Evolutionary conservation across 2,329 filamentous ascomycete genomes (phyloP), one percentile per base, ranked within the genome.

Genomic region (Fulvia fulva): DNA sequence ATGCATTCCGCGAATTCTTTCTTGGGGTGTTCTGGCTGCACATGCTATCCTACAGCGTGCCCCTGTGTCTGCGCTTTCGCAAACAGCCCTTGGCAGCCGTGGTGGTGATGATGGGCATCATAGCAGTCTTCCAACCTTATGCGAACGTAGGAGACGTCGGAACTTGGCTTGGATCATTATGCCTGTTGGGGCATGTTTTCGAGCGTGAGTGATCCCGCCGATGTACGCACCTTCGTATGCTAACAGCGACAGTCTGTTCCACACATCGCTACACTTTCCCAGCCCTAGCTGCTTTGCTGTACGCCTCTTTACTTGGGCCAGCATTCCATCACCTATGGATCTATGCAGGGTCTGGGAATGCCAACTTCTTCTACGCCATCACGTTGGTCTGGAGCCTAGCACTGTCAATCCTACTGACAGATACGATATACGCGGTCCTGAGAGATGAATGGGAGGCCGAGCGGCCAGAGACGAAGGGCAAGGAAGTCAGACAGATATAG

Each of bases 291-390:
- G 89, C 89, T 1, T 81, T 99, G 41, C 78, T 97, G 9, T 99
- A 99, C 74, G 87, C 91, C 23, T 88, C 87, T 2, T 87, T 96
- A 62, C 82, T 99, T 0, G 94, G 94, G 0, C 94, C 94, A 1
- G 91, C 92, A 0, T 99, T 99, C 72, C 96, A 97, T 73, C 87
- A 99, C 71, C 80, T 99, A 5, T 99, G 94, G 94, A 93, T 99
- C 58, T 99, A 97, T 71, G 94, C 94, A 2, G 94, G 94, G 51
- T 96, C 91, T 57, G 94, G 94, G 26, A 99, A 99, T 69, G 94
- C 94, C 59, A 99, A 99, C 73, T 99, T 99, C 78, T 99, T 99
- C 77, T 99, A 99, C 72, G 94, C 94, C 64, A 97, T 99, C 68
- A 99, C 94, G 0, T 78, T 99, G n/a, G 94, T 99, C 0, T 99